Evolutionary conservation across 2,329 filamentous ascomycete genomes (phyloP), one percentile per base, ranked within the genome.

Genomic region (Botryosphaeria agaves): DNA sequence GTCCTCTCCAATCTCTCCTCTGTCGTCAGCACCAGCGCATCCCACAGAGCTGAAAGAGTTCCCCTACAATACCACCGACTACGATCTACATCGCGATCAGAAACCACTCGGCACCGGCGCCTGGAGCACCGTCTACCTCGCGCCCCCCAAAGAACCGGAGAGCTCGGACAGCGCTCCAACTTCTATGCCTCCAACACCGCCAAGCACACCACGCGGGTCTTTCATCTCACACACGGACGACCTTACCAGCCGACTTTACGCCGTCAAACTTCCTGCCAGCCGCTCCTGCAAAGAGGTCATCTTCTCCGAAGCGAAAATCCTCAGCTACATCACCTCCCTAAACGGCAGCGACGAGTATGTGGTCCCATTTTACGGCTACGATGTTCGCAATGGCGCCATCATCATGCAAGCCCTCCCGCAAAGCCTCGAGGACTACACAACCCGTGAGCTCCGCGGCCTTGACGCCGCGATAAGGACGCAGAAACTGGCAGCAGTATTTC

Each of bases 401-500:
- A 38, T 54, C 3, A 32, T 53, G 12, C 51, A 49, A 38, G 42
- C 46, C 3, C 21, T 23, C 9, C 21, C 21, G 21, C 21, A 23
- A 7, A 23, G 21, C 0, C 43, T 54, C 3, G 51, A 54, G 21
- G 35, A 37, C 32, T 49, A 44, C 39, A 45, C 52, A 28, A 30
- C 39, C 7, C 38, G 38, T 3, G 31, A 43, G 5, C 43, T 54
- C n/a, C 46, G 50, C 36, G 34, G 31, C 0, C 40, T 48, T 8
- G n/a, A 39, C 14, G 41, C 44, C 19, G 11, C 36, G 3, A 14
- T 38, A 0, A 53, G 57, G 26, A 45, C 53, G 14, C 25, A 39
- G 3, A 47, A 49, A 18, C 44, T 61, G 3, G 49, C 52, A 5
- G 20, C 33, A 4, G 21, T 55, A 3, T 61, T 61, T 31, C 56